Base-by-base conservation (phyloP, 441 rosid genomes). In the Arabidopsis hybrid region DNA sequence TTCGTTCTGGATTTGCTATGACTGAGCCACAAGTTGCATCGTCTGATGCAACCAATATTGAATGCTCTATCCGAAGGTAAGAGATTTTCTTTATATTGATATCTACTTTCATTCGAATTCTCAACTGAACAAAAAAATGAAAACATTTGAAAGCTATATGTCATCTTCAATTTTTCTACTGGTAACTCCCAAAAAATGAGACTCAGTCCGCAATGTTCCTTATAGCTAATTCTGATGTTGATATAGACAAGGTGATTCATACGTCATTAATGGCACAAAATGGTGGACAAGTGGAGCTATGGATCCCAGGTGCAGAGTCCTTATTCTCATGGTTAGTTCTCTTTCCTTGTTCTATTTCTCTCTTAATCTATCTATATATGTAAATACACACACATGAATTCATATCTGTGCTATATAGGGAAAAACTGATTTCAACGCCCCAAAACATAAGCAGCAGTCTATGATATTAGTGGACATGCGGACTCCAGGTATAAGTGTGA, bases 241-340 rank as follows among this genome's bases (percentile, higher is more conserved):
- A 46, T 79, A 67, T 72, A 93, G 99, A 83, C 83, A 88, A 77
- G 97, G 93, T 39, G 91, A 93, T 80, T 89, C 87, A 4, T 95
- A 93, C 67, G 69, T 93, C 57, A 90, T 95, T 74, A 95, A 90
- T 60, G 99, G 99, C 65, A 89, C 69, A 71, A 95, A 95, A 81
- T 95, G 99, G 99, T 95, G 99, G 99, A 93, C 99, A 43, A 95
- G 98, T 79, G 99, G 99, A 71, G 99, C 99, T 32, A 93, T 95
- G 99, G 99, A 95, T 85, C 98, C 98, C 13, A 93, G 99, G 76
- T 95, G 99, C 84, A 88, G 73, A 82, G 56, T 95, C 60, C 98
- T 95, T 76, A 89, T 95, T 67, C 88, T 95, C 80, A 95, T 95
- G 99, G 99, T 95, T 69, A 87, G 93, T 84, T 73, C 72, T 76